Base-by-base conservation (phyloP, 2,329 filamentous ascomycete species). In the Grosmannia clavigera region DNA sequence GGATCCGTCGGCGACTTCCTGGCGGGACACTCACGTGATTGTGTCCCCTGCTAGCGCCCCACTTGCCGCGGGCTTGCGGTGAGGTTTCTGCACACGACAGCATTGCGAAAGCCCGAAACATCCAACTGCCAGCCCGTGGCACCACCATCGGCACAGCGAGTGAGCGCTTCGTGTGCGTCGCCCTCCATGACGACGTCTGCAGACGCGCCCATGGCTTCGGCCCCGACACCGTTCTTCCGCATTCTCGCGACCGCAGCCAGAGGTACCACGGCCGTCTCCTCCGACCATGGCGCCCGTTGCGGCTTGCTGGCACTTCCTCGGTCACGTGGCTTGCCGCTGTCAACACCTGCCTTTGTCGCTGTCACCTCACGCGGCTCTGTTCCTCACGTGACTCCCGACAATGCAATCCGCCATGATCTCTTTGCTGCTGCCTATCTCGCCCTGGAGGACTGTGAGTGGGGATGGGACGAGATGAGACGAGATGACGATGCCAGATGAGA, bases 361-460 rank as follows among this genome's bases (percentile, higher is more conserved):
- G 78, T 88, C 65, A 88, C 88, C 3, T 96, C 94, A 40, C 82
- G 94, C 67, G 94, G 94, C 27, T 83, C 82, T 1, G 77, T 97
- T 43, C 91, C 94, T 58, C 94, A 99, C 74, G 74, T 99, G 64
- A 88, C 92, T 3, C 92, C 91, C 48, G 94, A 99, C 75, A 87
- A 87, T 63, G 77, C 94, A 65, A 71, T 74, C 50, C 85, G 83
- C 60, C 78, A 87, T 67, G 84, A 85, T 1, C 70, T 80, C 5
- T 77, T 95, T 61, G 76, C 77, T 33, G 88, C 87, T 31, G 78
- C 89, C 3, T 95, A 95, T 70, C 77, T 94, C 68, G 89, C 87
- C 0, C 75, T 97, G 33, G 94, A 99, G 77, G 94, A 99, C 72
- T 97, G 94, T 96, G 79, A 73, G 88, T 73, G 3, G 5, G 10